Percentiles rank a stretch among this genome's conserved stretches.
phyloP scores from a whole-genome alignment of 2,329 filamentous ascomycete genomes.

The Thielaviopsis cerberus region DNA sequence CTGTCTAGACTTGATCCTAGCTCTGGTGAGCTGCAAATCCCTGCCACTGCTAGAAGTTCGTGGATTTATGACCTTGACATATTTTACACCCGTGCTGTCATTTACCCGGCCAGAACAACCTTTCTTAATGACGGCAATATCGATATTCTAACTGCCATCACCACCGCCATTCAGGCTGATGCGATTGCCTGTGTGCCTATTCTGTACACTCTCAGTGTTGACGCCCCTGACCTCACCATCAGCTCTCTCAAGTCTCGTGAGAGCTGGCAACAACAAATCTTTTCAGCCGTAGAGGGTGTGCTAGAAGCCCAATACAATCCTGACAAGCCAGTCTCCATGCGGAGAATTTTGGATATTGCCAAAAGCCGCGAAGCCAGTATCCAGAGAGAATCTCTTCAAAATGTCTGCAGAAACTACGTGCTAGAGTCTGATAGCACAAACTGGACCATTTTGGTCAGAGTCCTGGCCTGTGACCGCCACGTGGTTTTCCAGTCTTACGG shows the following conservation, averaged over 20 bases:
- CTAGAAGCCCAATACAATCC: slow-evolving; percentile 14
- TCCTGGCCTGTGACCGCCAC: slow-evolving; percentile 29
- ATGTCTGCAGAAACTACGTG: slow-evolving; percentile 26
- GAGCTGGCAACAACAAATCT: slow-evolving; percentile 23
- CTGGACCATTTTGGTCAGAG: slow-evolving; percentile 25
- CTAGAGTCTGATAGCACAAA: slow-evolving; percentile 20
- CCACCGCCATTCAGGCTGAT: slow-evolving; percentile 21
- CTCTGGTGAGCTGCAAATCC: neutral
- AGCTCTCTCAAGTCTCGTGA: slow-evolving; percentile 18
- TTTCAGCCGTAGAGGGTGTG: slow-evolving; percentile 18
- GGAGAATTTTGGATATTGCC: slow-evolving; percentile 19
- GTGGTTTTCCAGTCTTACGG: slow-evolving; percentile 25
- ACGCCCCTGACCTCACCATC: slow-evolving; percentile 10
- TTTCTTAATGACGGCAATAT: slow-evolving; percentile 27
- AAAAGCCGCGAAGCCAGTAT: slow-evolving; percentile 18
- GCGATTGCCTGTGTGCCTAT: slow-evolving; percentile 23
- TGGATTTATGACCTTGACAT: slow-evolving; percentile 30
- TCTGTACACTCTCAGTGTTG: slow-evolving; percentile 26
- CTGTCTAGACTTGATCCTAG: slow-evolving; percentile 15
- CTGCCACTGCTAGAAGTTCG: neutral
- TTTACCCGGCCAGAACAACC: slow-evolving; percentile 30
- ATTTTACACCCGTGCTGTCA: slow-evolving; percentile 32
- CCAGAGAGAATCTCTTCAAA: slow-evolving; percentile 23
- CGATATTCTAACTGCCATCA: slow-evolving; percentile 23
- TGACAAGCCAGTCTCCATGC: slow-evolving; percentile 16